Conservation (phyloP, 768 basidiomycete genomes). For the Hygrophorus russula region DNA sequence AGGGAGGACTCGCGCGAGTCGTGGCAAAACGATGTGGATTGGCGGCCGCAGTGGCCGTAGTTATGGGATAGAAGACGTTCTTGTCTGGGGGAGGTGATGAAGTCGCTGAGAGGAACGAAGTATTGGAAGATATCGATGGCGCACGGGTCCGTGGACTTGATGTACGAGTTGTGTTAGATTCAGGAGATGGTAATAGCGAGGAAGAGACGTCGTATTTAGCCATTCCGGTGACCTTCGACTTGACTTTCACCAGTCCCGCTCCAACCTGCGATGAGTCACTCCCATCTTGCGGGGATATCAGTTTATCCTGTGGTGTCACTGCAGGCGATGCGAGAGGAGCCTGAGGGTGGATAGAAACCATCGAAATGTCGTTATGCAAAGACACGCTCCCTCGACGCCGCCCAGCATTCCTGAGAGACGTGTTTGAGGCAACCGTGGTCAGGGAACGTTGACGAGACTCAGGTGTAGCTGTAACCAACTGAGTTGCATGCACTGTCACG, state of each 20-base stretch:
- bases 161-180: conserved; percentile 19
- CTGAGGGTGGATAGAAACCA: conserved; percentile 22
- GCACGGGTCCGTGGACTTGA: conserved; percentile 21
- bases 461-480: conserved; percentile 22
- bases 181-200: conserved; percentile 11
- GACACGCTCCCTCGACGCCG: conserved; percentile 21
- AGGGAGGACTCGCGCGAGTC: conserved; percentile 21
- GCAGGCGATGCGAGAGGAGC: conserved; percentile 12
- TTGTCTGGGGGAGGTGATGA: conserved; percentile 13
- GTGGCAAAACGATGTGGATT: conserved; percentile 45
- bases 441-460: conserved; percentile 19
- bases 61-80: conserved; percentile 40
- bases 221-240: conserved; percentile 47
- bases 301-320: conserved; percentile 3
- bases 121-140: conserved; percentile 24
- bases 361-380: conserved; percentile 26
- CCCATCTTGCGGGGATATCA: conserved; percentile 1
- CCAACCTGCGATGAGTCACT: conserved; percentile 12
- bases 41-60: conserved; percentile 40
- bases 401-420: conserved; percentile 9
- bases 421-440: conserved; percentile 16
- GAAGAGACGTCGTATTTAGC: conserved; percentile 22
- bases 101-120: conserved; percentile 6
- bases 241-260: conserved; percentile 30
- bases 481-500: conserved; percentile 19